Evolutionary conservation across 1,284 basidiomycete genomes (phyloP), one percentile per base, ranked within the genome.

Genomic region (Stereum hirsutum): DNA sequence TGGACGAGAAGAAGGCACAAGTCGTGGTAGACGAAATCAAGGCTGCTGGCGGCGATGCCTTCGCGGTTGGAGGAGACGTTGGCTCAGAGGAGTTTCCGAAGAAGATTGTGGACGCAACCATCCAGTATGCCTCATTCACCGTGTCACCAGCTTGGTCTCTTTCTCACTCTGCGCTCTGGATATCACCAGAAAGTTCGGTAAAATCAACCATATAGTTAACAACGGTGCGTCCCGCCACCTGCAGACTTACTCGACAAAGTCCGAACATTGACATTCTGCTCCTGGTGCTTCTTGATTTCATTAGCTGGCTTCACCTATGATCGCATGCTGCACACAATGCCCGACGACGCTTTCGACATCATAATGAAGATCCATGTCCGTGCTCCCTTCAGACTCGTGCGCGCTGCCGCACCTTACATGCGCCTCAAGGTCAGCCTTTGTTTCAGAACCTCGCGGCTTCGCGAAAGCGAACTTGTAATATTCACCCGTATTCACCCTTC

Each of bases 221-320:
- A 91, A 91, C 51, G 83, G 77, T 76, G 19, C 41, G 26, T 27
- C 40, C 15, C n/a, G n/a, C 12, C 28, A 31, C 28, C 43, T 42
- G 41, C 30, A 31, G 38, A 36, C 47, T 42, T 24, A 32, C 15
- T n/a, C n/a, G n/a, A n/a, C 25, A 24, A 25, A 17, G 38, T 23
- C 38, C 44, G 27, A 37, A 19, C 20, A 26, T 44, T 27, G 23
- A 12, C 24, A 42, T 36, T 20, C 30, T 14, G 23, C 20, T 35
- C 21, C n/a, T 21, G 28, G 28, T 10, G n/a, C 10, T n/a, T 30
- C n/a, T 12, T 36, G 34, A 36, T 36, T 36, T 15, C 20, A 27
- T n/a, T 47, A 81, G 81, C 88, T 44, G 89, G 89, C 34, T 92
- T 91, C 68, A 91, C 89, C 2, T 87, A 75, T 54, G 89, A 92